phyloP scores from a whole-genome alignment of 2,329 filamentous ascomycete species.

The Byssothecium circinans region DNA sequence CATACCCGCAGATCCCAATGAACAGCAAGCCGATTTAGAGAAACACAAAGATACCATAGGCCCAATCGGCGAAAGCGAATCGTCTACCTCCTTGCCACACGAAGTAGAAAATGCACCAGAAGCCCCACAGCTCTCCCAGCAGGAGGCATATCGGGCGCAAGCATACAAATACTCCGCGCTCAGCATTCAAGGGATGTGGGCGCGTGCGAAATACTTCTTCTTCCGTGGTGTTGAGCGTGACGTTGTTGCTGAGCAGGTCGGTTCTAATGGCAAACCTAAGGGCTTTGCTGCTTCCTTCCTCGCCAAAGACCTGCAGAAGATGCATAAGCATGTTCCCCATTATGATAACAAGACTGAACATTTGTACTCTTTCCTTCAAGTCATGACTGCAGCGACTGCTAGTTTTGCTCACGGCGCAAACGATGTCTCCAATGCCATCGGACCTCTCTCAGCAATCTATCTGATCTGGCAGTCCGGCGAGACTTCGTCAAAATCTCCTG shows the following conservation, averaged over 20 bases:
- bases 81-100: neutral
- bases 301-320: constrained; percentile 55
- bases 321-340: constrained; percentile 60
- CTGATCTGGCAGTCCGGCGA: constrained; percentile 60
- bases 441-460: constrained; percentile 65
- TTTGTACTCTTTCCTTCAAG: constrained; percentile 48
- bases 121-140: neutral
- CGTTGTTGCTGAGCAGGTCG: constrained; percentile 47
- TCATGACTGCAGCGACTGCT: constrained; percentile 64
- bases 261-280: constrained; percentile 30
- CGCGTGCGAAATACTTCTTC: constrained; percentile 47
- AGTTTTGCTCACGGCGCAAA: constrained; percentile 74
- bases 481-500: constrained; percentile 52
- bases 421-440: constrained; percentile 60
- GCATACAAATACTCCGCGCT: neutral
- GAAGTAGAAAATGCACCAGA: neutral
- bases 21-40: constrained; percentile 25
- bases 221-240: constrained; percentile 57
- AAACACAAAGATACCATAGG: constrained; percentile 36
- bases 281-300: constrained; percentile 44
- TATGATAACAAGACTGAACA: constrained; percentile 63
- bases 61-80: neutral
- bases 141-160: neutral
- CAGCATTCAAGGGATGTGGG: constrained; percentile 33
- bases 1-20: neutral